Evolutionary conservation across 2,329 filamentous ascomycete species (phyloP).

Genomic region (Fusarium chaquense): DNA sequence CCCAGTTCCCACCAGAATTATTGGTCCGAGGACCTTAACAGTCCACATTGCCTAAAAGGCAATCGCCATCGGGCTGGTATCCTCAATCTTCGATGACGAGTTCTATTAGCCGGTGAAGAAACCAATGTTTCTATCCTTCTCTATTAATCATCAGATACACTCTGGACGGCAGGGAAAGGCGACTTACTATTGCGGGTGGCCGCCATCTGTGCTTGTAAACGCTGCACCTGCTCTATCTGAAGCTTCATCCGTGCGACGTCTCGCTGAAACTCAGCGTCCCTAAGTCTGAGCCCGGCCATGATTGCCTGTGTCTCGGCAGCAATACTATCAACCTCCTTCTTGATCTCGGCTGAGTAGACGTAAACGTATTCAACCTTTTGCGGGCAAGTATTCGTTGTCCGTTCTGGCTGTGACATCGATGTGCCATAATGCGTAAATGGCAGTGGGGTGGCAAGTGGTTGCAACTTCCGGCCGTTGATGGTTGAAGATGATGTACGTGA

Average conservation of each 20-base stretch:
- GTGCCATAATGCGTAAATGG: not conserved
- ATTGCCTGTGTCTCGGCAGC: not conserved
- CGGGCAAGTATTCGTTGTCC: not conserved
- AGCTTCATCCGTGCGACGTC: not conserved
- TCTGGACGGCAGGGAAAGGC: no score
- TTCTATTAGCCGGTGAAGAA: not conserved
- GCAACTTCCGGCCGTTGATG: not conserved
- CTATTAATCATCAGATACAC: not conserved
- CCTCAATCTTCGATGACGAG: no score
- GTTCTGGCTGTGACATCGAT: no score
- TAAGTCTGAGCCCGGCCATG: not conserved
- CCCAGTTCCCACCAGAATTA: no score
- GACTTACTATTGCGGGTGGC: not conserved
- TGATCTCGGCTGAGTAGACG: not conserved
- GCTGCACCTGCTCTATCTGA: not conserved
- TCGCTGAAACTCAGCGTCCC: not conserved
- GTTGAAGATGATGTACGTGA: not conserved
- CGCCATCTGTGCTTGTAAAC: no score
- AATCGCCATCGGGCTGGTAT: not conserved
- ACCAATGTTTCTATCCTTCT: not conserved
- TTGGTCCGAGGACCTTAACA: accelerated
- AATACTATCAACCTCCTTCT: not conserved
- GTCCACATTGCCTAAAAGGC: not conserved
- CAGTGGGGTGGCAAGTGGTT: not conserved
- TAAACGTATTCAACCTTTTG: not conserved